These are phyloP conservation scores for Centaurea solstitialis DNA, from an alignment of 129 eudicot genomes.

Conservation along the genomic window DNA sequence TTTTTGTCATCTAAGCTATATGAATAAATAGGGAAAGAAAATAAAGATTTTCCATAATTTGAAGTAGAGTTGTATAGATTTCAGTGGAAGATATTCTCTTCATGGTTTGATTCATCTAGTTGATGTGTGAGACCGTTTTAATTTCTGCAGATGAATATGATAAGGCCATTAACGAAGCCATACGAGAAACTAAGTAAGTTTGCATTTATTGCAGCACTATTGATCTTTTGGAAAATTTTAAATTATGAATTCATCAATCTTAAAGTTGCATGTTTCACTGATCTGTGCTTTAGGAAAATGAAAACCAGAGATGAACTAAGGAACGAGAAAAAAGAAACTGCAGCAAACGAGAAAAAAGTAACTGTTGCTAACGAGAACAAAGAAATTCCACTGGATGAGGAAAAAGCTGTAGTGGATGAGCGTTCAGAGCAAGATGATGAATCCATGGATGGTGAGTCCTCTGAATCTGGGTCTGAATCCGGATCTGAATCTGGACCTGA, in stretches of 20 bases:
- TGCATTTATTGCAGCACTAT: constrained; percentile 1
- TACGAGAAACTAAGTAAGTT: constrained; percentile 56
- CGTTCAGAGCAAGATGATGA: constrained; percentile 18
- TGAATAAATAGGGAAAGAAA: neutral
- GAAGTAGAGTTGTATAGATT: neutral
- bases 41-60: neutral
- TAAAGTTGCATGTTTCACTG: constrained; percentile 4
- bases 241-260: neutral
- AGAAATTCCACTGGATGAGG: no score
- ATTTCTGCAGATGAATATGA: constrained; percentile 70
- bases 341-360: constrained; percentile 23
- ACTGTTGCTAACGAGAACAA: neutral
- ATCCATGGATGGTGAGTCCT: constrained; percentile 23
- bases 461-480: constrained; percentile 44
- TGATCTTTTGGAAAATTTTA: neutral
- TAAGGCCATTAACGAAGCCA: constrained; percentile 67
- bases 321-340: constrained; percentile 30
- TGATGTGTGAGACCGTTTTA: constrained; percentile 3
- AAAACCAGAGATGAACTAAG: constrained; percentile 45
- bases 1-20: neutral
- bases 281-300: constrained; percentile 43
- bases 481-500: constrained; percentile 44
- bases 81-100: neutral
- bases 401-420: no score
- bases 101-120: neutral